These are phyloP conservation scores for Rosa persica DNA, from an alignment of 306 rosid genomes.

Conservation along the genomic window DNA sequence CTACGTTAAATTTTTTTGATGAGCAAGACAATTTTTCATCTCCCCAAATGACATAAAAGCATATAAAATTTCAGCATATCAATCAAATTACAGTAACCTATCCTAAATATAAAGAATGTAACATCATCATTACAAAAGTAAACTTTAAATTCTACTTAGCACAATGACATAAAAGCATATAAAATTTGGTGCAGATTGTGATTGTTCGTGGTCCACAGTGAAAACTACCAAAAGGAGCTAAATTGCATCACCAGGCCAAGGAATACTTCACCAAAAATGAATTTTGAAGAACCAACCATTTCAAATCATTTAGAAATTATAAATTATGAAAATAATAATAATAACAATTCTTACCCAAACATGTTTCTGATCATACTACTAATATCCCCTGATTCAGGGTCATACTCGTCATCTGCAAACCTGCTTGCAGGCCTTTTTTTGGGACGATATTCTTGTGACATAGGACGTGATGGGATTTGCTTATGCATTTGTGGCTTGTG, in stretches of 20 bases:
- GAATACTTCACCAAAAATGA: neutral
- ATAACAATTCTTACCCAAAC: conserved; percentile 45
- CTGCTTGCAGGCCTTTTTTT: conserved; percentile 54
- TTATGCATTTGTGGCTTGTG: conserved; percentile 55
- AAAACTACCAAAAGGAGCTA: neutral
- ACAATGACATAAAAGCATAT: neutral
- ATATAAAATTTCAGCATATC: neutral
- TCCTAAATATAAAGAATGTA: neutral
- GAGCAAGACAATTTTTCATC: neutral
- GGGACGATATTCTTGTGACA: conserved; percentile 47
- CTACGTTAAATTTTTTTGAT: neutral
- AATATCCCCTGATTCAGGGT: conserved; percentile 25
- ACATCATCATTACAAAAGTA: neutral
- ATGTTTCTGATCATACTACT: conserved; percentile 56
- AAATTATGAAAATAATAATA: neutral
- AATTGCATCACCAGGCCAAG: neutral
- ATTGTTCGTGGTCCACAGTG: neutral
- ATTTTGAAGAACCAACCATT: neutral
- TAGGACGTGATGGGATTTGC: conserved; percentile 36
- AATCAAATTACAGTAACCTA: neutral
- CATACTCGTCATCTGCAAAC: conserved; percentile 49
- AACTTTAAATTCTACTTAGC: neutral
- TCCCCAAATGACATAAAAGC: neutral
- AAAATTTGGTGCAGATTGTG: neutral
- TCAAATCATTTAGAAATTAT: neutral